Evolutionary conservation across 2,329 filamentous ascomycete genomes (phyloP).

Genomic region (Pseudophaeomoniella oleicola): DNA sequence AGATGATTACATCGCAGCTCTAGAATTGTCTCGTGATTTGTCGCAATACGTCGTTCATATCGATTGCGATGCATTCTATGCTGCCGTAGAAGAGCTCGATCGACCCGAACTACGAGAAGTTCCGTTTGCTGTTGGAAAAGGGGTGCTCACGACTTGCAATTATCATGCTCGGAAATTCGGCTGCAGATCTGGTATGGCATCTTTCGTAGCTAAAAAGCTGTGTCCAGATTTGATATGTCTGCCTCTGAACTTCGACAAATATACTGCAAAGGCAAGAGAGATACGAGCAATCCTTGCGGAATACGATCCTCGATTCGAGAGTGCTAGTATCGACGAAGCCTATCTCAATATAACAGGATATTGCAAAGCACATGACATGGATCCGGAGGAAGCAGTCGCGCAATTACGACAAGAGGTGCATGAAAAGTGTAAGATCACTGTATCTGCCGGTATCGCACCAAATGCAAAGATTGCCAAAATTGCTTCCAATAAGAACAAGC

Average conservation of each 20-base stretch:
- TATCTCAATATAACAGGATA: slow-evolving; percentile 91
- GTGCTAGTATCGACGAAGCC: slow-evolving; percentile 88
- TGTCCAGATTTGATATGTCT: slow-evolving; percentile 75
- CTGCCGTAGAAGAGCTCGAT: slow-evolving; percentile 76
- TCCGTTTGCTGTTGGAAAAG: slow-evolving; percentile 79
- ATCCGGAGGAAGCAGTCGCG: slow-evolving; percentile 57
- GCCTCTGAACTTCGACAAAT: slow-evolving; percentile 80
- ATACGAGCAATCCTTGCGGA: slow-evolving; percentile 65
- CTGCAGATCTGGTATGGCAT: slow-evolving; percentile 87
- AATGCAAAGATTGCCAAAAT: slow-evolving; percentile 94
- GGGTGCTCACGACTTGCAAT: slow-evolving; percentile 61
- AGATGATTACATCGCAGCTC: slow-evolving; percentile 64
- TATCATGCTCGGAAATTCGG: slow-evolving; percentile 84
- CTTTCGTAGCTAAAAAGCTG: slow-evolving; percentile 86
- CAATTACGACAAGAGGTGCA: slow-evolving; percentile 66
- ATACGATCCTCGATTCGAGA: slow-evolving; percentile 89
- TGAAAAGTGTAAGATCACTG: slow-evolving; percentile 64
- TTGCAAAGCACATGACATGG: slow-evolving; percentile 53
- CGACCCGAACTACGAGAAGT: slow-evolving; percentile 71
- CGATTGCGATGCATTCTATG: slow-evolving; percentile 96
- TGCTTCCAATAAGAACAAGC: slow-evolving; percentile 88
- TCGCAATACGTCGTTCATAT: slow-evolving; percentile 78
- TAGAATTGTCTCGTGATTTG: slow-evolving; percentile 67
- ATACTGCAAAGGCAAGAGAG: slow-evolving; percentile 77
- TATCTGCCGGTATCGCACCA: slow-evolving; percentile 86